phyloP scores from a whole-genome alignment of 208 protist species.

The Acanthamoeba castellanii region DNA sequence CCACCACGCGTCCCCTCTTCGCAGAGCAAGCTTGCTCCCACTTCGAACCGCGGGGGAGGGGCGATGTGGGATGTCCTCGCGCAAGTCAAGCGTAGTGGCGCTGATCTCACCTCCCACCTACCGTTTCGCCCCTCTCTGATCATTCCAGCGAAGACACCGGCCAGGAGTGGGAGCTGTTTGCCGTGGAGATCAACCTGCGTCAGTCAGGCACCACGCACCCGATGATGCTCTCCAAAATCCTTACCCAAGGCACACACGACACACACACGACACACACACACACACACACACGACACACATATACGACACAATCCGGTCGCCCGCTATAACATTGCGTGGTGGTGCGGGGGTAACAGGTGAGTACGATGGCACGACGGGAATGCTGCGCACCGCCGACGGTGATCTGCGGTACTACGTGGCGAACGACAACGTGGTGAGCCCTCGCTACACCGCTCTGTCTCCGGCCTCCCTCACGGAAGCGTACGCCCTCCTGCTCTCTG shows the following conservation, averaged over 20 bases:
- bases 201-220: slow-evolving; percentile 13
- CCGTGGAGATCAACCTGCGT: slow-evolving; percentile 19
- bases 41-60: no score
- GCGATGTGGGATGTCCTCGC: not conserved
- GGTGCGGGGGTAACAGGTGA: no score
- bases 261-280: no score
- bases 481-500: not conserved
- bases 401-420: not conserved
- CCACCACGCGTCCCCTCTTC: not conserved
- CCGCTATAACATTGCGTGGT: no score
- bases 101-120: no score
- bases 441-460: not conserved
- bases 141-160: not conserved
- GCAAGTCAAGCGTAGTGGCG: no score
- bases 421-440: not conserved
- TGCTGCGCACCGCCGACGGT: not conserved
- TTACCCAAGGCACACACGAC: not conserved
- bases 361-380: not conserved
- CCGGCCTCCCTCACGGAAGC: not conserved
- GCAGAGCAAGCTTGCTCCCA: no score
- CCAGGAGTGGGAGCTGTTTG: not conserved
- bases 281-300: no score
- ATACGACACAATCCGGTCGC: no score
- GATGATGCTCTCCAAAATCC: not conserved
- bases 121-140: not conserved